Percentiles rank a stretch among this genome's conserved stretches.
Evolutionary conservation across 495 filamentous ascomycete species (phyloP).

Genomic region (Paragyromitra xinjiangensis): DNA sequence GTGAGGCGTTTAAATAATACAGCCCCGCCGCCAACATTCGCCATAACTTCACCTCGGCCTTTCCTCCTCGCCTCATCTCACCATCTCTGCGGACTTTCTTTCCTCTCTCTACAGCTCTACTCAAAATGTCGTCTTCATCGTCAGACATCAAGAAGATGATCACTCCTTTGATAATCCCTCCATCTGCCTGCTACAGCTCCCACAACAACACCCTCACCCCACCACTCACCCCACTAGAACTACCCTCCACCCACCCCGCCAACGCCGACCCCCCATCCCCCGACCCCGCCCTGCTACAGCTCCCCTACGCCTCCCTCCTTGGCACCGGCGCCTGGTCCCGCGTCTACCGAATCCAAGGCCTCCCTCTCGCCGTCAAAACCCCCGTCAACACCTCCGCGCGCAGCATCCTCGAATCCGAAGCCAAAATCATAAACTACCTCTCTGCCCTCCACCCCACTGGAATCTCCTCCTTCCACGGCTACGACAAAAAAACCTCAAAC

Average conservation of each 20-base stretch:
- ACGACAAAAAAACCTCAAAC: conserved; percentile 28
- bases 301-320: conserved; percentile 26
- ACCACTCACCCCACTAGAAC: conserved; percentile 31
- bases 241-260: conserved; percentile 7
- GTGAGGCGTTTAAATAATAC: conserved; percentile 33
- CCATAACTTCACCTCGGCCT: neutral
- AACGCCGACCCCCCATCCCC: conserved; percentile 10
- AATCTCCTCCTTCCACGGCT: conserved; percentile 51
- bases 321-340: conserved; percentile 53
- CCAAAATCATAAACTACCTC: conserved; percentile 49
- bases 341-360: conserved; percentile 20
- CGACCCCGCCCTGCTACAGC: neutral
- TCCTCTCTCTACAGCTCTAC: neutral
- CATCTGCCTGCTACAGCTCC: neutral
- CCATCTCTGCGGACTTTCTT: neutral
- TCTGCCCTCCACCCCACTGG: neutral
- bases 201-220: conserved; percentile 20
- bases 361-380: conserved; percentile 48
- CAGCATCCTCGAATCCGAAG: conserved; percentile 44
- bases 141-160: conserved; percentile 27
- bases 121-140: conserved; percentile 15
- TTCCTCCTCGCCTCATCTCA: neutral
- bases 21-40: neutral
- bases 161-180: conserved; percentile 35
- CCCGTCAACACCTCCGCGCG: conserved; percentile 26